phyloP scores from a whole-genome alignment of 345 rosid genomes.

The Arabidopsis suecica region DNA sequence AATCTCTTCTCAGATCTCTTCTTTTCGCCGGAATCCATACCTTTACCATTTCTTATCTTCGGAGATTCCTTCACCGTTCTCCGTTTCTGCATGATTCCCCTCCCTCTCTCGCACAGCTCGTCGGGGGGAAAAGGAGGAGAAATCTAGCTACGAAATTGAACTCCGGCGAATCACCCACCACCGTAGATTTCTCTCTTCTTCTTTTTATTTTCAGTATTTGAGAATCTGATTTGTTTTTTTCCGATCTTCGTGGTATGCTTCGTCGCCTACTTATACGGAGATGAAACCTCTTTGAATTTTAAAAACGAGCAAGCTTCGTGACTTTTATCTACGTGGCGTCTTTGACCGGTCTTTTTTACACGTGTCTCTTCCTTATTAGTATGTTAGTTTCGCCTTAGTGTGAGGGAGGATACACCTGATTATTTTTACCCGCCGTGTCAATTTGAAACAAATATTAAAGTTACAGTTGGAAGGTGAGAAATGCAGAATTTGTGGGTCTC shows the following conservation, averaged over 20 bases:
- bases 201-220: neutral
- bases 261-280: conserved; percentile 45
- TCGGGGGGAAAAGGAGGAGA: neutral
- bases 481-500: conserved; percentile 43
- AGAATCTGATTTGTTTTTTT: neutral
- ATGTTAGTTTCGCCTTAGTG: neutral
- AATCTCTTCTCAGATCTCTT: conserved; percentile 56
- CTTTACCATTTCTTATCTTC: conserved; percentile 34
- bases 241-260: conserved; percentile 26
- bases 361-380: neutral
- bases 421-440: conserved; percentile 40
- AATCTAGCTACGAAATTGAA: neutral
- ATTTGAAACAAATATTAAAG: conserved; percentile 33
- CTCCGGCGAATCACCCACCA: conserved; percentile 11
- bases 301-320: conserved; percentile 36
- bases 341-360: conserved; percentile 34
- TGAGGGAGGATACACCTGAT: conserved; percentile 23
- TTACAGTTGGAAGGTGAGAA: conserved; percentile 46
- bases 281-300: conserved; percentile 27
- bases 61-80: conserved; percentile 24
- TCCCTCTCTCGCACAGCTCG: conserved; percentile 4
- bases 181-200: conserved; percentile 14
- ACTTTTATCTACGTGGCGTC: conserved; percentile 38
- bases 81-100: conserved; percentile 43
- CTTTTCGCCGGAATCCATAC: conserved; percentile 37